Base-by-base conservation (phyloP, 106 monocot genomes). In the Dendrobium chrysotoxum region DNA sequence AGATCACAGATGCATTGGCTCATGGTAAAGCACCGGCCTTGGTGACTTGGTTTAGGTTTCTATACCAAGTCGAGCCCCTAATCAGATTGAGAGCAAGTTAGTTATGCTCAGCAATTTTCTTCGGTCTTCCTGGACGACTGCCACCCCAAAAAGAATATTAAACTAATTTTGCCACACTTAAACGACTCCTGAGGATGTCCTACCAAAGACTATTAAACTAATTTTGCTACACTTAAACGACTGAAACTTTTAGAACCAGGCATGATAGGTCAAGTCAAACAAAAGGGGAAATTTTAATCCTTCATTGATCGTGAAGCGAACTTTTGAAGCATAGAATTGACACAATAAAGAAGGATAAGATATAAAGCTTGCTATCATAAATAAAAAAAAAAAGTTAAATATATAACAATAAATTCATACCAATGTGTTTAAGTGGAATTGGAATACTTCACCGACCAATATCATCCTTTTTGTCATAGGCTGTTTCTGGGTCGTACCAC, bases 381-480 rank as follows among this genome's bases (percentile, higher is more conserved):
- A 65, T 1, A 65, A 26, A 65, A 25, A 65, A 5, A n/a, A n/a
- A n/a, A n/a, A n/a, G n/a, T 16, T 65, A 65, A 65, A 65, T 25
- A 30, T 68, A 68, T 31, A 30, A 28, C 2, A 31, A 28, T 68
- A 68, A 28, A 68, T 45, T 44, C 61, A 7, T 86, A 92, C 92
- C 89, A 86, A 40, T 35, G 85, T 87, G 47, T 89, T 82, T 44
- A 89, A 81, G 58, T 89, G 75, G 65, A 92, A 93, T 35, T 76
- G 86, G 77, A 96, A 88, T 11, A 91, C 90, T 88, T 96, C 96
- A 55, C 96, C 93, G 53, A 96, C 91, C 9, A 96, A 85, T 53
- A 88, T 85, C 92, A 96, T 96, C 85, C 79, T 96, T 81, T 91
- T 96, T 35, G 93, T 96, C 28, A 90, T 26, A 4, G 96, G 93